A percentile compares a stretch with the other conserved stretches of the same genome.
Conservation (phyloP, 2,329 filamentous ascomycete species). For the Penicillium janthinellum region DNA sequence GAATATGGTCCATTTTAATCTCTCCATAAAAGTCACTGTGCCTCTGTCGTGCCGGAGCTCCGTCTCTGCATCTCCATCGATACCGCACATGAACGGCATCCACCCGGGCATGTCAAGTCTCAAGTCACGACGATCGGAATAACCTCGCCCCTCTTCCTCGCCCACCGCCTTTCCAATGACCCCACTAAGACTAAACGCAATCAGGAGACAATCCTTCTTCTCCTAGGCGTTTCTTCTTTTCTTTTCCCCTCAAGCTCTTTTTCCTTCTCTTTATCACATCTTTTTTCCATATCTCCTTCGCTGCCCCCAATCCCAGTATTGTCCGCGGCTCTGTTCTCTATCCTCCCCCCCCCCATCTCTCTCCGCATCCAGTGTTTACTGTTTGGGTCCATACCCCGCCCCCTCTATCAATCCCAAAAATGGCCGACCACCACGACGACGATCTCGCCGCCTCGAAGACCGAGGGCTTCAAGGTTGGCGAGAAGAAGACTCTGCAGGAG, state of each 20-base stretch:
- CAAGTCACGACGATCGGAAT: slow-evolving; percentile 22
- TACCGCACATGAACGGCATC: not conserved
- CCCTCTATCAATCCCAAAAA: slow-evolving; percentile 43
- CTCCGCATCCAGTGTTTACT: slow-evolving; percentile 6
- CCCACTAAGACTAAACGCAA: slow-evolving; percentile 23
- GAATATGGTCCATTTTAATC: not conserved
- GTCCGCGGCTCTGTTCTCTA: not conserved
- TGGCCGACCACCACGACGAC: slow-evolving; percentile 72
- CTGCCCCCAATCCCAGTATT: not conserved
- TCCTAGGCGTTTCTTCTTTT: not conserved
- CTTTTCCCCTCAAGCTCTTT: slow-evolving; percentile 8
- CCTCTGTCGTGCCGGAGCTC: not conserved
- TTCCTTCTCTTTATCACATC: slow-evolving; percentile 8
- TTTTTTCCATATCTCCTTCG: slow-evolving; percentile 9
- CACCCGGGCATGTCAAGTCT: not conserved
- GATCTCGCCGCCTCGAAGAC: slow-evolving; percentile 86
- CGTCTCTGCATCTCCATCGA: not conserved
- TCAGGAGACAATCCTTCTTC: slow-evolving; percentile 21
- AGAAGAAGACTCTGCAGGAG: slow-evolving; percentile 97
- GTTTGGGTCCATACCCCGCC: slow-evolving; percentile 19
- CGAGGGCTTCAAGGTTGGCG: slow-evolving; percentile 95
- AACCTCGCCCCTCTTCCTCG: slow-evolving; percentile 28
- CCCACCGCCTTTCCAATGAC: slow-evolving; percentile 35
- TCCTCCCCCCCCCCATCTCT: not conserved
- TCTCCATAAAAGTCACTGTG: not conserved